phyloP scores from a whole-genome alignment of 345 rosid species.

The Gossypium bickii region DNA sequence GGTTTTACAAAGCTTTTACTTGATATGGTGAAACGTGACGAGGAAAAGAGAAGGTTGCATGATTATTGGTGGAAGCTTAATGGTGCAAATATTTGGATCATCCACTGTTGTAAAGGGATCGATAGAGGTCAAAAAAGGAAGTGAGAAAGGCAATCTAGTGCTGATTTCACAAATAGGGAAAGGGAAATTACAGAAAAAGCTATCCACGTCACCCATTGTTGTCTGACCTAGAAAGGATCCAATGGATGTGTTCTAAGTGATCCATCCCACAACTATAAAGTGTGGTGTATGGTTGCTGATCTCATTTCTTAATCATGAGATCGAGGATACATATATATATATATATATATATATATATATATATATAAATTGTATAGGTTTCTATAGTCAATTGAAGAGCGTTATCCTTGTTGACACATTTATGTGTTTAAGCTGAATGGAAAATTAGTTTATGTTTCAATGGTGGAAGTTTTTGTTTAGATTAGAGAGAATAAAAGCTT shows the following conservation, averaged over 20 bases:
- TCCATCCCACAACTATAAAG: not conserved
- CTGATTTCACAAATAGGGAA: conserved; percentile 17
- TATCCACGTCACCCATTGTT: conserved; percentile 32
- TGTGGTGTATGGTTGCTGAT: too few species aligned
- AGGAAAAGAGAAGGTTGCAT: not conserved
- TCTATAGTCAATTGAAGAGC: too few species aligned
- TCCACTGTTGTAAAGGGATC: conserved; percentile 13
- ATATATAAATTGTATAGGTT: too few species aligned
- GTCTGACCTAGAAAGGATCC: conserved; percentile 32
- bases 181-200: conserved; percentile 14
- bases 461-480: too few species aligned
- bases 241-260: conserved; percentile 10
- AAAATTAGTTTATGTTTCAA: too few species aligned
- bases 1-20: not conserved
- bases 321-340: too few species aligned
- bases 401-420: too few species aligned
- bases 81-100: conserved; percentile 46
- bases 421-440: too few species aligned
- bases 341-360: too few species aligned
- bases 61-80: conserved; percentile 47
- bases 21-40: not conserved
- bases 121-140: conserved; percentile 18
- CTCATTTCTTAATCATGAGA: too few species aligned
- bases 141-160: conserved; percentile 7
- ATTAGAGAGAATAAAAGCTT: too few species aligned